Evolutionary conservation across 2,329 filamentous ascomycete genomes (phyloP).

Genomic region (Penicillium sp.): DNA sequence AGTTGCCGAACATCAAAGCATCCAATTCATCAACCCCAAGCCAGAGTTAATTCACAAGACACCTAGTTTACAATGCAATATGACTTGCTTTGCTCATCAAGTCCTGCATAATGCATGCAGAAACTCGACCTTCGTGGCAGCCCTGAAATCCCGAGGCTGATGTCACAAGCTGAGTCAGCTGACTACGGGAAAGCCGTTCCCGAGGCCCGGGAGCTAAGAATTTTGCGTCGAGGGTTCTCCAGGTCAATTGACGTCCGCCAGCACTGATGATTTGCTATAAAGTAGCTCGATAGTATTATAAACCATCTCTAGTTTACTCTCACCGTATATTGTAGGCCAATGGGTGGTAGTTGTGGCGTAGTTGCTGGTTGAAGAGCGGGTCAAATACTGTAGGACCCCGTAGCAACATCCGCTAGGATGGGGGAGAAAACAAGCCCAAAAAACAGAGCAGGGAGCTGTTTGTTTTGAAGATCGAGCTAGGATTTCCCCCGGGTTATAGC

Average conservation of each 20-base stretch:
- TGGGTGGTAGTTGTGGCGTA: slow-evolving; percentile 10
- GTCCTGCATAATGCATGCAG: slow-evolving; percentile 3
- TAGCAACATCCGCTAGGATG: background rate
- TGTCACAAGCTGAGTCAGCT: slow-evolving; percentile 25
- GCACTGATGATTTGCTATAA: background rate
- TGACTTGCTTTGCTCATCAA: slow-evolving; percentile 2
- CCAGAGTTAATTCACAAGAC: background rate
- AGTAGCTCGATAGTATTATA: slow-evolving; percentile 1
- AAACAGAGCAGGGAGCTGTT: background rate
- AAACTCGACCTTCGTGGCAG: background rate
- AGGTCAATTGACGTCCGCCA: slow-evolving; percentile 4
- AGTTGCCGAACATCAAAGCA: background rate
- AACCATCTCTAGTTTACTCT: background rate
- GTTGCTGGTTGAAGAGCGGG: slow-evolving; percentile 10
- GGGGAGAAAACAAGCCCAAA: background rate
- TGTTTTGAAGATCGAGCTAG: background rate
- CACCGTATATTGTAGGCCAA: slow-evolving; percentile 14
- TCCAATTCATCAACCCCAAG: background rate
- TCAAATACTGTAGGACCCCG: slow-evolving; percentile 8
- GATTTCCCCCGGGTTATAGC: background rate
- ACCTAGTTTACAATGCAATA: background rate
- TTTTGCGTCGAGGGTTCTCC: slow-evolving; percentile 17
- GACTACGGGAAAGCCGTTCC: slow-evolving; percentile 22
- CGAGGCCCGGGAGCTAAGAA: slow-evolving; percentile 25
- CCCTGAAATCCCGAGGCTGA: slow-evolving; percentile 3